phyloP scores from a whole-genome alignment of 768 basidiomycete species.

The Cyathus striatus region DNA sequence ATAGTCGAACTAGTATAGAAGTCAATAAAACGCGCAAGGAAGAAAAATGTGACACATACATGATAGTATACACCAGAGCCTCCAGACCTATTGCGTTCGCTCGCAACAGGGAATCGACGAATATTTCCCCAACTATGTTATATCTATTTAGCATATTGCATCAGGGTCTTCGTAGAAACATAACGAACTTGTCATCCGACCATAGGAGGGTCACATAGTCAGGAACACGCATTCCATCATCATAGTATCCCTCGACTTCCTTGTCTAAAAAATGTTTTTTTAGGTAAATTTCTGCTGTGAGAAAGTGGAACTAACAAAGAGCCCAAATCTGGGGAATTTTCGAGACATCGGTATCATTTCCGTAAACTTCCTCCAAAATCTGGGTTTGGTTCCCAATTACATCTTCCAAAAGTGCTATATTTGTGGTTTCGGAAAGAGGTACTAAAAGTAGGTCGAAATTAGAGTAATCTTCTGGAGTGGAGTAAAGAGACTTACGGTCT shows the following conservation, averaged over 20 bases:
- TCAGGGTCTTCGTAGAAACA: neutral
- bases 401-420: conserved; percentile 46
- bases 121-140: conserved; percentile 60
- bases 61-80: conserved; percentile 73
- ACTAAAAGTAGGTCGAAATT: conserved; percentile 20
- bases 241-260: conserved; percentile 66
- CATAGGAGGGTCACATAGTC: conserved; percentile 65
- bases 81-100: conserved; percentile 56
- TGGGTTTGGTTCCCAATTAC: conserved; percentile 56
- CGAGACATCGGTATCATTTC: conserved; percentile 36
- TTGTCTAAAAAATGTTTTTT: conserved; percentile 24
- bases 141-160: too few relatives aligned
- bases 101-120: conserved; percentile 48
- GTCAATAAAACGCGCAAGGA: conserved; percentile 2
- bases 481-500: conserved; percentile 30
- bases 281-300: neutral
- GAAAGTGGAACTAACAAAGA: conserved; percentile 32
- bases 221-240: conserved; percentile 53
- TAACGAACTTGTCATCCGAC: conserved; percentile 63
- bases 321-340: conserved; percentile 64
- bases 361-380: conserved; percentile 52
- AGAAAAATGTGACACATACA: conserved; percentile 22
- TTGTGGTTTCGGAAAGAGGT: conserved; percentile 44
- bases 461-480: neutral
- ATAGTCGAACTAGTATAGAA: conserved; percentile 36